Evolutionary conservation across 2,329 filamentous ascomycete species (phyloP), one percentile per base, ranked within the genome.

Genomic region (Epichloe uncinata): DNA sequence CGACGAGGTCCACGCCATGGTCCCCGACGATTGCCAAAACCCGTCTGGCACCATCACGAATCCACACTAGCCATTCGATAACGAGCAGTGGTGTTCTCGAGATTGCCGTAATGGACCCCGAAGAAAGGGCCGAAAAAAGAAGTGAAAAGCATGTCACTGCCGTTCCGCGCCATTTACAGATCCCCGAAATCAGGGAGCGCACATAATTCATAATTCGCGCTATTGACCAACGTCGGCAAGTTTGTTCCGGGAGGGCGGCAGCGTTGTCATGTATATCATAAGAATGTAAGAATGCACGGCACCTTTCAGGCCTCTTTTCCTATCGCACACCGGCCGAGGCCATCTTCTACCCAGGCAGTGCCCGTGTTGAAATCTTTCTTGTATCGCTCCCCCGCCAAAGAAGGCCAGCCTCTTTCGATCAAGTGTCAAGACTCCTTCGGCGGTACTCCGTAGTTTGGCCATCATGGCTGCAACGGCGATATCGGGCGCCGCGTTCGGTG

Each of bases 401-500:
- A 26, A 8, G 26, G 22, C 26, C 6, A 26, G 26, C 26, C 26
- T 26, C 26, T 26, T 26, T 26, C 26, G 26, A 26, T 26, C 26
- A 26, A 2, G 7, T 26, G 26, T 26, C 41, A 9, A 35, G 33
- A 26, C 26, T 8, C 6, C 26, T 26, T 2, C 26, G 7, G 26
- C 26, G 26, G 26, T 18, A 18, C 18, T 18, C 3, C 18, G 2
- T 8, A 26, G 26, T 26, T 26, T 26, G 26, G 26, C 26, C 26
- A 26, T 8, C 42, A 52, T 52, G 50, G 42, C 50, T n/a, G 16
- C 50, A 5, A 49, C 51, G 6, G 33, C 26, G 8, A 35, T 73
- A 42, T 69, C 76, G 1, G 82, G 82, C 22, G 72, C 71, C 40
- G 69, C 73, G 42, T 84, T 85, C 56, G 82, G 82, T 44, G 75